Evolutionary conservation across 148 eudicot species (phyloP), one percentile per base, ranked within the genome.

Genomic region (Rhododendron mucronatum): DNA sequence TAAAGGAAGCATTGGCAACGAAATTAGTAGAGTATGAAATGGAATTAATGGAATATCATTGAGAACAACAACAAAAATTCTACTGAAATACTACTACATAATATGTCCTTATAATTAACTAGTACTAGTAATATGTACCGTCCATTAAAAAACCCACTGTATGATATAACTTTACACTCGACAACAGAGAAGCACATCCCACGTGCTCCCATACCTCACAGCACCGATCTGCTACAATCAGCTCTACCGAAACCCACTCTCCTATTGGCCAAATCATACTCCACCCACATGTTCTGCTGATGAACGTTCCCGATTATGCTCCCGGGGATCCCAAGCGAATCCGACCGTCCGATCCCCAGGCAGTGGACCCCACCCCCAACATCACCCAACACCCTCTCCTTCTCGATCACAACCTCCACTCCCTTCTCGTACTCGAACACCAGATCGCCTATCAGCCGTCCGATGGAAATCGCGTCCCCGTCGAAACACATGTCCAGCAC

Each of bases 261-360:
- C 15, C 89, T 69, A 76, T 86, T 87, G 13, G 73, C 82, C 51
- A 92, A 13, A 90, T 92, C 94, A 81, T 89, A 92, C 51, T 92
- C 94, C 33, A 92, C 91, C 94, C 94, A 92, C 7, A 61, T 84
- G 78, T 92, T 91, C 69, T 90, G 94, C 82, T 92, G 94, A 85
- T 92, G 91, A 18, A 92, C 89, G 84, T 92, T 91, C 20, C 94
- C 94, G n/a, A 92, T 89, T 47, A 92, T 92, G 33, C 84, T 92
- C 81, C 94, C 89, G 0, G 92, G 75, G 3, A 87, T 82, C 45
- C 88, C 91, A 0, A 92, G 87, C 69, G 82, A 65, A 20, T 89
- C 91, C 0, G 94, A 92, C 88, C 92, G 91, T 85, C 91, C 93
- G 78, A 91, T 89, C 55, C 92, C 94, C 12, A 92, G n/a, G 45